Evolutionary conservation across 257 asterid genomes (phyloP).

Genomic region (Rehmannia glutinosa): DNA sequence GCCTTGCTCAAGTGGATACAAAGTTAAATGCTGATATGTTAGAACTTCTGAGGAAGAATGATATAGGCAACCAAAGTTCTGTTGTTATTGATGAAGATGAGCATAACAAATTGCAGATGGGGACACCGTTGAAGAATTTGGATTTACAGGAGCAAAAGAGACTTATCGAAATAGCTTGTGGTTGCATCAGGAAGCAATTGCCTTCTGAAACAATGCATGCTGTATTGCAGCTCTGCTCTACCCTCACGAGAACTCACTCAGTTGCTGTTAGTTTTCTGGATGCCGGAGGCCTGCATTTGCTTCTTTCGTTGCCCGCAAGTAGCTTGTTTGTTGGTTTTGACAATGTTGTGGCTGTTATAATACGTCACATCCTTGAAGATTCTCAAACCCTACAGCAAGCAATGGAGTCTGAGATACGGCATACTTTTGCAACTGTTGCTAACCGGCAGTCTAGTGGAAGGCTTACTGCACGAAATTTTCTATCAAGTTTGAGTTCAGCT

Average conservation of each 20-base stretch:
- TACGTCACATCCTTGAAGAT: slow-evolving; percentile 88
- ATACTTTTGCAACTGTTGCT: slow-evolving; percentile 65
- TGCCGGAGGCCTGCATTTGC: slow-evolving; percentile 70
- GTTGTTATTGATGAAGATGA: slow-evolving; percentile 64
- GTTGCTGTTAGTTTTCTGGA: slow-evolving; percentile 83
- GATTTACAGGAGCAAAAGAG: slow-evolving; percentile 68
- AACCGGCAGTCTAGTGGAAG: slow-evolving; percentile 87
- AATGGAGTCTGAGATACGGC: slow-evolving; percentile 95
- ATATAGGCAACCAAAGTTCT: slow-evolving; percentile 42
- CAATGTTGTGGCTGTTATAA: slow-evolving; percentile 67
- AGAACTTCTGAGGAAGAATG: slow-evolving; percentile 68
- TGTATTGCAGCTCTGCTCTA: slow-evolving; percentile 86
- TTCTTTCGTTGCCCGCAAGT: slow-evolving; percentile 71
- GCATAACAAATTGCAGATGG: slow-evolving; percentile 49
- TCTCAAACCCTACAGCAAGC: slow-evolving; percentile 95
- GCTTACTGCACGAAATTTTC: slow-evolving; percentile 75
- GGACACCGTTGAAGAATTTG: slow-evolving; percentile 53
- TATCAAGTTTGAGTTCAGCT: slow-evolving; percentile 65
- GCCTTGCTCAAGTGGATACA: slow-evolving; percentile 86
- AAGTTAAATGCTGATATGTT: slow-evolving; percentile 53
- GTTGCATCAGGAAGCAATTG: slow-evolving; percentile 63
- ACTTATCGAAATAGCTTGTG: slow-evolving; percentile 71
- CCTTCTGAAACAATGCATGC: slow-evolving; percentile 94
- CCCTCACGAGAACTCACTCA: slow-evolving; percentile 75
- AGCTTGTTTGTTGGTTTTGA: slow-evolving; percentile 93